Conservation (phyloP, 345 rosid species). For the Noccaea bulbosa region DNA sequence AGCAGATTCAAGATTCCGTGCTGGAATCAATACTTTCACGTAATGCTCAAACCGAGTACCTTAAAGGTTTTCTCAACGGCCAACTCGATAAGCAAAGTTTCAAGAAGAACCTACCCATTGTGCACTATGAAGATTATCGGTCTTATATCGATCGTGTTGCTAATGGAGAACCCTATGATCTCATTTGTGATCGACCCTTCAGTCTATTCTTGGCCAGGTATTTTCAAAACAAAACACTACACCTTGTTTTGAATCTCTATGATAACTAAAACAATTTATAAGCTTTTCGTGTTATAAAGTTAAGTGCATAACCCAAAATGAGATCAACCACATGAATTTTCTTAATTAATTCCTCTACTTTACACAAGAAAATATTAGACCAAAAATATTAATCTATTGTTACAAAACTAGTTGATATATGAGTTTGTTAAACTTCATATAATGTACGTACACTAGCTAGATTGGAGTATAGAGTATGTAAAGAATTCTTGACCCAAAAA, state of each 20-base stretch:
- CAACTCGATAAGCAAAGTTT: slow-evolving; percentile 50
- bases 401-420: neutral
- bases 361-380: neutral
- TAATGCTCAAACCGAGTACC: slow-evolving; percentile 70
- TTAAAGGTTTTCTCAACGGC: slow-evolving; percentile 54
- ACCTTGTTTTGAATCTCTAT: slow-evolving; percentile 3
- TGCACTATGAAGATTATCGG: slow-evolving; percentile 73
- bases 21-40: slow-evolving; percentile 56
- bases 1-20: slow-evolving; percentile 58
- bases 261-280: slow-evolving; percentile 3
- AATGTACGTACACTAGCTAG: too few relatives aligned
- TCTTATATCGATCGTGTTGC: slow-evolving; percentile 68
- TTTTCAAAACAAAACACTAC: neutral
- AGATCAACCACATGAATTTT: neutral
- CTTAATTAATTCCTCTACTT: neutral
- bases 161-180: slow-evolving; percentile 59
- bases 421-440: neutral
- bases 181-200: slow-evolving; percentile 71
- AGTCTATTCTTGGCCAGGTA: slow-evolving; percentile 81
- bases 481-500: too few relatives aligned
- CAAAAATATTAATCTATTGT: neutral
- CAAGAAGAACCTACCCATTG: slow-evolving; percentile 68
- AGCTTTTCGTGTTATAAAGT: neutral
- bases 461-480: too few relatives aligned
- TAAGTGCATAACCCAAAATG: slow-evolving; percentile 1